Evolutionary conservation across 1,284 basidiomycete genomes (phyloP).

Genomic region (Austroboletus rostrupii): DNA sequence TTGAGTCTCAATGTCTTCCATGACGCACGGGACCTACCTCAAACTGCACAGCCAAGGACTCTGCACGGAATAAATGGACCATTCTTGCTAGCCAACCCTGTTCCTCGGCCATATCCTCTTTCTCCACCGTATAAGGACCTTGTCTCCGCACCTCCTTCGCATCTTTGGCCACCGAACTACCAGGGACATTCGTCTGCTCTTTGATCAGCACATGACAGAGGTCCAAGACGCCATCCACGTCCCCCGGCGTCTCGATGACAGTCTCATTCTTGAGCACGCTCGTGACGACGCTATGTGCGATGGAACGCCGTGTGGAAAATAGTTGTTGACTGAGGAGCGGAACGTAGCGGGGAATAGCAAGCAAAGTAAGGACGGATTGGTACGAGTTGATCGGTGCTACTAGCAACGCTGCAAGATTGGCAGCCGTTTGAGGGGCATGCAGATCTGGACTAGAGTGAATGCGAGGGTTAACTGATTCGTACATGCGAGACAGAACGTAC

Average conservation of each 20-base stretch:
- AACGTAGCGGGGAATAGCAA: constrained; percentile 86
- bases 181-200: constrained; percentile 75
- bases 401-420: constrained; percentile 85
- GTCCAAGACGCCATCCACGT: constrained; percentile 88
- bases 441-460: constrained; percentile 66
- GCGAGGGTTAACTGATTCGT: not conserved
- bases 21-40: constrained; percentile 53
- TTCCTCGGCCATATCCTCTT: constrained; percentile 91
- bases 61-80: constrained; percentile 88
- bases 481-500: constrained; percentile 36
- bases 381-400: constrained; percentile 92
- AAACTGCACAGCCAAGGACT: constrained; percentile 81
- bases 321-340: constrained; percentile 81
- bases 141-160: constrained; percentile 53
- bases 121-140: constrained; percentile 57
- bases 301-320: constrained; percentile 82
- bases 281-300: constrained; percentile 88
- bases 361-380: constrained; percentile 87
- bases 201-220: constrained; percentile 87
- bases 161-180: constrained; percentile 32
- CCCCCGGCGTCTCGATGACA: constrained; percentile 83
- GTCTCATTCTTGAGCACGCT: constrained; percentile 94
- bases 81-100: constrained; percentile 96
- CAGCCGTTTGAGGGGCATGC: constrained; percentile 79
- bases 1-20: not conserved